Percentiles rank a stretch among this genome's conserved stretches.
These are phyloP conservation scores for Colletotrichum echinochloae DNA, from an alignment of 2,329 filamentous ascomycete species.

Conservation along the genomic window DNA sequence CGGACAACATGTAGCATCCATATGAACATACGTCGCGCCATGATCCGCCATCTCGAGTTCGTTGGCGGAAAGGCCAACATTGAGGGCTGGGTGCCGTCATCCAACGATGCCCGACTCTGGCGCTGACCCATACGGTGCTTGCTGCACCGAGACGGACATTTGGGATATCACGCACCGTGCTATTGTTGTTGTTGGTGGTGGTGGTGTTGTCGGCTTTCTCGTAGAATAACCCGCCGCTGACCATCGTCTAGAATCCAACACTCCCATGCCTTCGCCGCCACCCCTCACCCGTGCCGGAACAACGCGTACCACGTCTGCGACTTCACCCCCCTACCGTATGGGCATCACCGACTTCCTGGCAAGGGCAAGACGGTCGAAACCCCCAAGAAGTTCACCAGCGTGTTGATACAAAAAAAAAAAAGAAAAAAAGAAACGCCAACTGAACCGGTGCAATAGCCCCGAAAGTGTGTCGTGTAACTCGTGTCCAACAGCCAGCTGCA, in stretches of 20 bases:
- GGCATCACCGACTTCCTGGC: constrained; percentile 70
- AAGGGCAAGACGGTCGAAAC: constrained; percentile 68
- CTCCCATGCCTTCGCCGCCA: constrained; percentile 66
- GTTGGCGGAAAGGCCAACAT: constrained; percentile 59
- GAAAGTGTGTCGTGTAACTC: not conserved
- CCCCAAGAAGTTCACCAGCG: constrained; percentile 65
- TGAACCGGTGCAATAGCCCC: not conserved
- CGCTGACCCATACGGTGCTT: constrained; percentile 61
- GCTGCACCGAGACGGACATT: constrained; percentile 69
- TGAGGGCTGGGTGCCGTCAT: constrained; percentile 59
- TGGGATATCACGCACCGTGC: constrained; percentile 61
- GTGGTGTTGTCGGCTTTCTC: too few relatives aligned
- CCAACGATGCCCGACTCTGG: constrained; percentile 64
- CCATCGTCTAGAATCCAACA: constrained; percentile 59
- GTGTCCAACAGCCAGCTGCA: constrained; percentile 62
- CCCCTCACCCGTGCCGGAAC: constrained; percentile 66
- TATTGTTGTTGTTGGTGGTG: too few relatives aligned
- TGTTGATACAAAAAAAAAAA: constrained; percentile 27
- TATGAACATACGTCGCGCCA: not conserved
- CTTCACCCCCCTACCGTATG: constrained; percentile 72
- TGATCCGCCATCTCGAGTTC: constrained; percentile 58
- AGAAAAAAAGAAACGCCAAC: not conserved
- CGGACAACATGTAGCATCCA: not conserved
- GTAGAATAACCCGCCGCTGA: not conserved
- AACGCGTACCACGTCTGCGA: constrained; percentile 59